These are phyloP conservation scores for Euphorbia lathyris DNA, from an alignment of 345 rosid genomes.

Conservation along the genomic window DNA sequence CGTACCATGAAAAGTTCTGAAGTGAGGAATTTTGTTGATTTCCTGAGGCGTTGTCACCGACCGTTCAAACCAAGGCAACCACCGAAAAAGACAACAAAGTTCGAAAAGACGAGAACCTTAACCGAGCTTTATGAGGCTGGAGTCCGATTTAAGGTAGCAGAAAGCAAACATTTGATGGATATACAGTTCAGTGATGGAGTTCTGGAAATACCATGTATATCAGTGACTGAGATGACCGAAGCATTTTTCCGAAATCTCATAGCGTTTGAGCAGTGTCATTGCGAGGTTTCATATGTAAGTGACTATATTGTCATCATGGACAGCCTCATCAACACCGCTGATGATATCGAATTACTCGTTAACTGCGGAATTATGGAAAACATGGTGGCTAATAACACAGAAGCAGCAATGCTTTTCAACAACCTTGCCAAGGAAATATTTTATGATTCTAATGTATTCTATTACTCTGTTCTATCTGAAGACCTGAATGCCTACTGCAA, in stretches of 20 bases:
- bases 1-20: not conserved
- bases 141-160: conserved; percentile 4
- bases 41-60: conserved; percentile 2
- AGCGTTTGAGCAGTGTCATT: conserved; percentile 17
- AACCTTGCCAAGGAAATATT: not conserved
- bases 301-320: conserved; percentile 13
- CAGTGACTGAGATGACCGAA: not conserved
- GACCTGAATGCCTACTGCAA: conserved; percentile 8
- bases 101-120: not conserved
- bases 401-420: conserved; percentile 10
- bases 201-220: conserved; percentile 13
- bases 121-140: conserved; percentile 24
- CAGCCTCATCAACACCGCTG: conserved; percentile 7
- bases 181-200: conserved; percentile 12
- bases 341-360: conserved; percentile 18
- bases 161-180: conserved; percentile 9
- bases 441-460: not conserved
- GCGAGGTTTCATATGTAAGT: not conserved
- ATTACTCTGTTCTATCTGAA: conserved; percentile 1
- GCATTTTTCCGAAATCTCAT: conserved; percentile 16
- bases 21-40: conserved; percentile 15
- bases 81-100: not conserved
- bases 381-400: not conserved
- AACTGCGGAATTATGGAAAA: conserved; percentile 3
- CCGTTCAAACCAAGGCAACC: not conserved